phyloP scores from a whole-genome alignment of 83 land plant genomes.

The Thuja plicata region DNA sequence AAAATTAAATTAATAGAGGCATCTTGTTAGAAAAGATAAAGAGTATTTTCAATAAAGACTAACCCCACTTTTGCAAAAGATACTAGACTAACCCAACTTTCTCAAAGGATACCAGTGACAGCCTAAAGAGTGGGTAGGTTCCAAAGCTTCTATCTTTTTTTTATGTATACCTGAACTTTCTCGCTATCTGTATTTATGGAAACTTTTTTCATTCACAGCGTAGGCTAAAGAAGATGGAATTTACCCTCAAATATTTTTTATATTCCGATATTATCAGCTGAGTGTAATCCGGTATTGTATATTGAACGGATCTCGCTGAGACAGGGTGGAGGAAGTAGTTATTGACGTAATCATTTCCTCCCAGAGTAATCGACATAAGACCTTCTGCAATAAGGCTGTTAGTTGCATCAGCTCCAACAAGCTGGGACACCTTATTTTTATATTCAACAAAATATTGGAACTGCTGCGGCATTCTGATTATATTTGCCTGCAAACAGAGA shows the following conservation, averaged over 20 bases:
- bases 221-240: not conserved
- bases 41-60: too few species aligned
- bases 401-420: constrained; percentile 34
- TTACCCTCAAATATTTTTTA: constrained; percentile 51
- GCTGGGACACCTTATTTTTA: constrained; percentile 23
- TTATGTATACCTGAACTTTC: too few species aligned
- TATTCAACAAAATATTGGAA: constrained; percentile 37
- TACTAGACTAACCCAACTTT: too few species aligned
- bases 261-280: constrained; percentile 41
- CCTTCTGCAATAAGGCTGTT: constrained; percentile 35
- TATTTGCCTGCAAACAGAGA: constrained; percentile 37
- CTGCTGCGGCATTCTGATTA: constrained; percentile 45
- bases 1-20: too few species aligned
- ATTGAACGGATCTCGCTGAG: constrained; percentile 37
- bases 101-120: too few species aligned
- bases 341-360: constrained; percentile 81
- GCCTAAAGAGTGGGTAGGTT: too few species aligned
- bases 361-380: constrained; percentile 53
- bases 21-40: too few species aligned
- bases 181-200: too few species aligned
- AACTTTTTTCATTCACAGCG: not conserved
- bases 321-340: constrained; percentile 56
- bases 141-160: too few species aligned
- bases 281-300: constrained; percentile 39
- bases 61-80: too few species aligned